phyloP scores from a whole-genome alignment of 441 rosid genomes.

The Adansonia rubrostipa region DNA sequence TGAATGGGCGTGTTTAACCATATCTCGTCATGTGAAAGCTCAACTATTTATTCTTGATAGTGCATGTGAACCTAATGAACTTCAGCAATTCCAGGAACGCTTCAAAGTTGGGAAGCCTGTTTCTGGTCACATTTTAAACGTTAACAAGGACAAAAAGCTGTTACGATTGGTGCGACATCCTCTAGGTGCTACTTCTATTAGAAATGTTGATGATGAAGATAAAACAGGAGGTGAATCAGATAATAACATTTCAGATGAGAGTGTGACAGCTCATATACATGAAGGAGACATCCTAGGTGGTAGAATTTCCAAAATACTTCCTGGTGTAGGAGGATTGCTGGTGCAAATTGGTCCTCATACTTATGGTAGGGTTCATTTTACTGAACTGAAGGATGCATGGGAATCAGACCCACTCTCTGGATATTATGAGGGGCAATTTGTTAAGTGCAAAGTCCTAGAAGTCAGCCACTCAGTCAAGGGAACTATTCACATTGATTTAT shows the following conservation, averaged over 20 bases:
- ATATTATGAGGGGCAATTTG: conserved; percentile 80
- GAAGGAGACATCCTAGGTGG: conserved; percentile 90
- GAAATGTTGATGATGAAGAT: conserved; percentile 36
- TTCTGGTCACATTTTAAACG: conserved; percentile 67
- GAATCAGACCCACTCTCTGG: conserved; percentile 74
- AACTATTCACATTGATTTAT: conserved; percentile 75
- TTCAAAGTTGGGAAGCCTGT: conserved; percentile 72
- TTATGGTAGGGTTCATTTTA: conserved; percentile 87
- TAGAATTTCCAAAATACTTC: conserved; percentile 73
- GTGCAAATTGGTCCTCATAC: conserved; percentile 86
- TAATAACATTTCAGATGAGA: conserved; percentile 39
- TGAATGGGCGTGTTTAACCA: conserved; percentile 87
- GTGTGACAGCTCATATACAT: conserved; percentile 53
- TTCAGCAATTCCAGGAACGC: conserved; percentile 65
- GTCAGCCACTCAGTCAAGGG: conserved; percentile 66
- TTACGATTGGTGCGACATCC: conserved; percentile 76
- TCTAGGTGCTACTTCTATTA: conserved; percentile 35
- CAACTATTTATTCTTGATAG: conserved; percentile 78
- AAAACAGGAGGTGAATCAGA: conserved; percentile 32
- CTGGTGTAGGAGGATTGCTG: conserved; percentile 84
- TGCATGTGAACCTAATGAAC: conserved; percentile 74
- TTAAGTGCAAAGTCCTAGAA: conserved; percentile 93
- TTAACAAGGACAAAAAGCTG: conserved; percentile 70
- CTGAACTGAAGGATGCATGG: conserved; percentile 82
- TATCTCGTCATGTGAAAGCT: conserved; percentile 79